phyloP scores from a whole-genome alignment of 495 filamentous ascomycete species.

The Aspergillus egyptiacus region DNA sequence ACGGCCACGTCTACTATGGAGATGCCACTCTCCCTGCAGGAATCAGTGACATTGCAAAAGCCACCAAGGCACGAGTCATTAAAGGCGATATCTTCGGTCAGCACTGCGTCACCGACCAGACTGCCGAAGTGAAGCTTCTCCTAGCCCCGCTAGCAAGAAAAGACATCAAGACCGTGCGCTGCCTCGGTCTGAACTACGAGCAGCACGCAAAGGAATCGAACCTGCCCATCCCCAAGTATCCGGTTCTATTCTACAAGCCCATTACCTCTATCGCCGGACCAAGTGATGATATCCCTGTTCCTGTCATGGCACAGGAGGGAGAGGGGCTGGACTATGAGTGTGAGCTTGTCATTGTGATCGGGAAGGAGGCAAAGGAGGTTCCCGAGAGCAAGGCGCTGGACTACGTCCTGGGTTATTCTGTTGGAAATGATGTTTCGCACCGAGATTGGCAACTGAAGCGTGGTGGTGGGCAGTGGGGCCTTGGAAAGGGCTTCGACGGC shows the following conservation, averaged over 20 bases:
- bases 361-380: slow-evolving; percentile 63
- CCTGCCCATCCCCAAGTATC: slow-evolving; percentile 68
- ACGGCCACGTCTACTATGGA: slow-evolving; percentile 74
- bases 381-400: slow-evolving; percentile 60
- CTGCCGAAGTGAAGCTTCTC: slow-evolving; percentile 59
- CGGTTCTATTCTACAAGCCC: slow-evolving; percentile 82
- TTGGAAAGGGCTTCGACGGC: slow-evolving; percentile 83
- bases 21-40: slow-evolving; percentile 71
- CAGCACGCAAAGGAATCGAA: slow-evolving; percentile 73
- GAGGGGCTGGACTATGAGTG: slow-evolving; percentile 78
- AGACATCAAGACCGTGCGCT: slow-evolving; percentile 69
- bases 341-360: slow-evolving; percentile 74
- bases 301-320: slow-evolving; percentile 49
- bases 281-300: slow-evolving; percentile 60
- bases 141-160: slow-evolving; percentile 62
- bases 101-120: slow-evolving; percentile 62
- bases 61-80: slow-evolving; percentile 61
- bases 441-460: slow-evolving; percentile 77
- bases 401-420: slow-evolving; percentile 73
- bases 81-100: slow-evolving; percentile 68
- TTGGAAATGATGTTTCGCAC: slow-evolving; percentile 80
- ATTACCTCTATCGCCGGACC: slow-evolving; percentile 65
- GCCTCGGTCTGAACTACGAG: slow-evolving; percentile 77
- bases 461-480: slow-evolving; percentile 73
- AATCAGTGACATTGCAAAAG: slow-evolving; percentile 59